Percentiles rank a stretch among this genome's conserved stretches.
Evolutionary conservation across 139 green algal species (phyloP).

Genomic region (Bryopsis sp.): DNA sequence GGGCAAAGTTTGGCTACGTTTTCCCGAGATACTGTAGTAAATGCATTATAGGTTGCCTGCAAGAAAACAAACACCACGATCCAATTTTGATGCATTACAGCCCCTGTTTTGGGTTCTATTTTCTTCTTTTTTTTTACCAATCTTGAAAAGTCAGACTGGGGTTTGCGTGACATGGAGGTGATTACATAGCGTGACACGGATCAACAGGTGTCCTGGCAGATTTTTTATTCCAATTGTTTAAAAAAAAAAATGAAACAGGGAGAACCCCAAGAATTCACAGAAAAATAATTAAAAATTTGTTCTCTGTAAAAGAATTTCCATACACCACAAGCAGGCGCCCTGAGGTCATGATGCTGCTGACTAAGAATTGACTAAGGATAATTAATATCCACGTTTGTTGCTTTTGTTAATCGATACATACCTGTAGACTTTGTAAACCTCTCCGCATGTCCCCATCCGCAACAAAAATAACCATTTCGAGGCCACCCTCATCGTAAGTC

Average conservation of each 20-base stretch:
- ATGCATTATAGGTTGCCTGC: constrained; percentile 80
- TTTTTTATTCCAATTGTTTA: neutral
- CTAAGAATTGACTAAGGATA: neutral
- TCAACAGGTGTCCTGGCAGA: neutral
- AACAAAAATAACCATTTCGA: constrained; percentile 97
- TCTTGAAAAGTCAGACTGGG: neutral
- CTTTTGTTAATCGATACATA: constrained; percentile 5
- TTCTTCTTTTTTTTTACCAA: too few relatives aligned
- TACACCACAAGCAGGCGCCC: too few relatives aligned
- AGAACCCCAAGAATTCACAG: neutral
- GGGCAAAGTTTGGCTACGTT: constrained; percentile 97
- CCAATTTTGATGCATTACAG: neutral
- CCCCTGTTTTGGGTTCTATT: too few relatives aligned
- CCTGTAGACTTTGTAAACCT: constrained; percentile 98
- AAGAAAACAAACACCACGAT: constrained; percentile 3
- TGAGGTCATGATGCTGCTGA: too few relatives aligned
- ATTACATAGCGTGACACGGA: neutral
- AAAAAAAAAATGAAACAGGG: neutral
- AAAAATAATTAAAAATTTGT: neutral
- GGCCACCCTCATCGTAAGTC: constrained; percentile 59
- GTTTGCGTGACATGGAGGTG: neutral
- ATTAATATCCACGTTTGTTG: neutral
- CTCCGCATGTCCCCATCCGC: constrained; percentile 99
- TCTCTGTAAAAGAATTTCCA: neutral
- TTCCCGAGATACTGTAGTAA: constrained; percentile 79